phyloP scores from a whole-genome alignment of 2,329 filamentous ascomycete genomes.

The Colletotrichum sp. region DNA sequence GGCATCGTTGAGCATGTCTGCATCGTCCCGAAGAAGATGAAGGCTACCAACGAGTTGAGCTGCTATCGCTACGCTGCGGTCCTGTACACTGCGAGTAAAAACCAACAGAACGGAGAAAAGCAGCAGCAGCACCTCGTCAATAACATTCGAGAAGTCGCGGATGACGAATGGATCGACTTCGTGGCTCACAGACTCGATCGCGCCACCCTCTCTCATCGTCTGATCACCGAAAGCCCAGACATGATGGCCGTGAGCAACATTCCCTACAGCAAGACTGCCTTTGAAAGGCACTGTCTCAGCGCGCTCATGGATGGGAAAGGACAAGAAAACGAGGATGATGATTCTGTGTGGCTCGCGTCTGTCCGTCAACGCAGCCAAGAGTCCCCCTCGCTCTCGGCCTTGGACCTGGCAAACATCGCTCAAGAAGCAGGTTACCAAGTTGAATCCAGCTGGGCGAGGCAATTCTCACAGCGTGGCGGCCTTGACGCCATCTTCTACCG shows the following conservation, averaged over 20 bases:
- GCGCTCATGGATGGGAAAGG: not conserved
- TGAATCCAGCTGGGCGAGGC: conserved; percentile 49
- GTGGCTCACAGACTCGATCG: not conserved
- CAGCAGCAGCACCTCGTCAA: not conserved
- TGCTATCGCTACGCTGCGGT: conserved; percentile 32
- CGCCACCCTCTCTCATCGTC: not conserved
- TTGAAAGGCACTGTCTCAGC: conserved; percentile 21
- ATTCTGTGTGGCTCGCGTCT: not conserved
- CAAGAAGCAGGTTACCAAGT: conserved; percentile 48
- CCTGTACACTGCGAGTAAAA: conserved; percentile 8
- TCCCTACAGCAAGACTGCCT: conserved; percentile 33
- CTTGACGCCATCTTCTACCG: conserved; percentile 36
- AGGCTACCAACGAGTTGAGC: conserved; percentile 33
- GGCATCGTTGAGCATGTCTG: conserved; percentile 29
- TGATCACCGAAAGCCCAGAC: not conserved
- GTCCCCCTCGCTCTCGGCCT: conserved; percentile 9
- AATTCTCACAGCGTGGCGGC: conserved; percentile 28
- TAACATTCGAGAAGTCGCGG: conserved; percentile 14
- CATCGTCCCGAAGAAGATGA: conserved; percentile 32
- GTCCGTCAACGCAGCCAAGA: not conserved
- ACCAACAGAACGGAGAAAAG: not conserved
- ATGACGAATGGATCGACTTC: not conserved
- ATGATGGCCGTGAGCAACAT: conserved; percentile 27
- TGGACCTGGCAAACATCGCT: conserved; percentile 26
- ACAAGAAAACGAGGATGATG: not conserved